phyloP scores from a whole-genome alignment of 768 basidiomycete species.

The Tylopilus vinaceipallidus region DNA sequence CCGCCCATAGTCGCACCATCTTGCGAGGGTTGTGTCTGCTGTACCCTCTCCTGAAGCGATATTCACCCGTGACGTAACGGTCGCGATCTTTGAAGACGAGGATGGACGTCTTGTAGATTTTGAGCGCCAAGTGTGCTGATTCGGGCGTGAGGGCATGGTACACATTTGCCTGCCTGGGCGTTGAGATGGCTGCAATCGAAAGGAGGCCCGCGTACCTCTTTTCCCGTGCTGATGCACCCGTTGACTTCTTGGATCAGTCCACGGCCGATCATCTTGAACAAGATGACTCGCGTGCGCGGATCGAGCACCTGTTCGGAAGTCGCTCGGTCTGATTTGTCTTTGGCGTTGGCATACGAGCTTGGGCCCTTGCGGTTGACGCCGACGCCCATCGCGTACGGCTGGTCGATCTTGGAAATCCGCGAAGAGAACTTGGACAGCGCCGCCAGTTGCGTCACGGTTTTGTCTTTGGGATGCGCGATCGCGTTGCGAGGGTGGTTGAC shows the following conservation, averaged over 20 bases:
- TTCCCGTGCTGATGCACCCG: conserved; percentile 95
- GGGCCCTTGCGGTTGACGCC: conserved; percentile 93
- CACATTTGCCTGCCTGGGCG: conserved; percentile 77
- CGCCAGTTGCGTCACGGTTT: conserved; percentile 68
- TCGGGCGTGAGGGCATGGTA: conserved; percentile 78
- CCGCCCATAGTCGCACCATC: conserved; percentile 98
- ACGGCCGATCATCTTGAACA: conserved; percentile 95
- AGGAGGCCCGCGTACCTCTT: conserved; percentile 63
- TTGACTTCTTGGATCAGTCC: conserved; percentile 88
- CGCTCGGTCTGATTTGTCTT: conserved; percentile 96
- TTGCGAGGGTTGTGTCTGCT: conserved; percentile 91
- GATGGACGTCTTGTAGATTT: conserved; percentile 98
- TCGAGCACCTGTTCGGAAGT: conserved; percentile 97
- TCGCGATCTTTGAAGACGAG: conserved; percentile 97
- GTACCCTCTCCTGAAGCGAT: conserved; percentile 91
- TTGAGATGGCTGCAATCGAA: not conserved
- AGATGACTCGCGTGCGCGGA: conserved; percentile 87
- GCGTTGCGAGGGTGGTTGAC: conserved; percentile 60
- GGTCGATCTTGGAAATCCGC: conserved; percentile 70
- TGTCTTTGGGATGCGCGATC: conserved; percentile 45
- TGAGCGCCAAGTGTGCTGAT: conserved; percentile 75
- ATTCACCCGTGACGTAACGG: conserved; percentile 93
- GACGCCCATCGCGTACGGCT: conserved; percentile 62
- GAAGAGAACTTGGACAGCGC: conserved; percentile 77
- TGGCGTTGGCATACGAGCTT: conserved; percentile 79